These are phyloP conservation scores for Hypomyces rosellus DNA, from an alignment of 2,329 filamentous ascomycete species.

Conservation along the genomic window DNA sequence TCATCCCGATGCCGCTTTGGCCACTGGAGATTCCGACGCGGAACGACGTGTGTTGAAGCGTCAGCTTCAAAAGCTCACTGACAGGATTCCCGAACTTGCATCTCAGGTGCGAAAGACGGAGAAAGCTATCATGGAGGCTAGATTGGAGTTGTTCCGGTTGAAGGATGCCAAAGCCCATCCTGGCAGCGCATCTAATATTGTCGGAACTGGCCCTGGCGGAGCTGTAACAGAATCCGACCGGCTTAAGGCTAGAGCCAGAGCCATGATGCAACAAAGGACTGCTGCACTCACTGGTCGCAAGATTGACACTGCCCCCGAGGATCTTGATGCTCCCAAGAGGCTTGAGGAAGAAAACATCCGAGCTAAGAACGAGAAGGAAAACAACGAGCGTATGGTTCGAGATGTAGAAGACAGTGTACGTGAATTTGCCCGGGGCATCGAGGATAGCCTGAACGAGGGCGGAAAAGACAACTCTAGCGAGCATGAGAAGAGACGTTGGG, in stretches of 20 bases:
- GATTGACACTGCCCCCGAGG: conserved; percentile 60
- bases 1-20: conserved; percentile 69
- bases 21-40: conserved; percentile 74
- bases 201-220: conserved; percentile 90
- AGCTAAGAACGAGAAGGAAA: conserved; percentile 78
- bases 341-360: conserved; percentile 83
- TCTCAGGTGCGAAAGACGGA: conserved; percentile 88
- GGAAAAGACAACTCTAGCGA: conserved; percentile 69
- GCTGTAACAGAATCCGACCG: conserved; percentile 87
- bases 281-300: conserved; percentile 87
- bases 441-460: conserved; percentile 81
- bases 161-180: conserved; percentile 91
- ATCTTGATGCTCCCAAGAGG: conserved; percentile 72
- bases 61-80: conserved; percentile 80
- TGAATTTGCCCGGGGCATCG: conserved; percentile 77
- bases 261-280: conserved; percentile 97
- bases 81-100: conserved; percentile 85
- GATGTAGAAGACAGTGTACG: conserved; percentile 95
- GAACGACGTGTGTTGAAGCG: conserved; percentile 81
- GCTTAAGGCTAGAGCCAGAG: conserved; percentile 88
- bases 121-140: conserved; percentile 85
- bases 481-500: conserved; percentile 90
- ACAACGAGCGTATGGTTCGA: conserved; percentile 91
- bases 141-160: conserved; percentile 85
- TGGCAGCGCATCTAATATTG: conserved; percentile 68